phyloP scores from a whole-genome alignment of 176 grass and related monocot genomes.

The Carex pumila region DNA sequence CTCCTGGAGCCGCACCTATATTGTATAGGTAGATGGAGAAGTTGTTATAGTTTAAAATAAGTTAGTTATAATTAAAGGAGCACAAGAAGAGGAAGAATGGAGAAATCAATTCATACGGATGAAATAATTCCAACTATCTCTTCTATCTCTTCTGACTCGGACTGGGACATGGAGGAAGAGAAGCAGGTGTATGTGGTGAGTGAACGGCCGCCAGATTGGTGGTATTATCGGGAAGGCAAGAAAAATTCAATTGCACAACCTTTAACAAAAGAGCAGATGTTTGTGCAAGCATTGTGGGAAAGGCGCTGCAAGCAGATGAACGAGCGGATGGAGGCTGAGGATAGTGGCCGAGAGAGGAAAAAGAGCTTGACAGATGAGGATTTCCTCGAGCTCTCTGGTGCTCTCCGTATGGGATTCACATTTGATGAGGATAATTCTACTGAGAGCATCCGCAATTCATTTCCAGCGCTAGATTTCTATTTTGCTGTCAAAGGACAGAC shows the following conservation, averaged over 20 bases:
- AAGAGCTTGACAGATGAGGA: conserved; percentile 23
- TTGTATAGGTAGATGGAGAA: conserved; percentile 2
- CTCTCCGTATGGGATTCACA: conserved; percentile 7
- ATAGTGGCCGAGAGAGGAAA: conserved; percentile 1
- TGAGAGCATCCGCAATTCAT: conserved; percentile 12
- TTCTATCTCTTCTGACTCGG: background rate
- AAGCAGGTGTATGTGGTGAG: conserved; percentile 9
- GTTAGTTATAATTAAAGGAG: conserved; percentile 6
- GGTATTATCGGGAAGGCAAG: conserved; percentile 22
- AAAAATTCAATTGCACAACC: background rate
- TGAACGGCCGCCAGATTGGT: conserved; percentile 9
- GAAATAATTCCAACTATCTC: conserved; percentile 9
- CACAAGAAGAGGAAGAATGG: conserved; percentile 21
- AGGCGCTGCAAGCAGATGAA: conserved; percentile 20
- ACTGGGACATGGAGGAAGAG: conserved; percentile 17
- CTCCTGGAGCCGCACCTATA: conserved; percentile 18
- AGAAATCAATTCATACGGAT: background rate
- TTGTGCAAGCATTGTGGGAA: conserved; percentile 13
- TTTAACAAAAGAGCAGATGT: conserved; percentile 7
- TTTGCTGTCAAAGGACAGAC: conserved; percentile 23
- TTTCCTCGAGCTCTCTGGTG: conserved; percentile 14
- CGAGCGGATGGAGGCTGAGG: conserved; percentile 7
- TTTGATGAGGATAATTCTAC: conserved; percentile 19
- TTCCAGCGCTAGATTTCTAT: conserved; percentile 22
- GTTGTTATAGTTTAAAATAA: background rate